Conservation (phyloP, 495 filamentous ascomycete species). For the Penicillium malachiteum region DNA sequence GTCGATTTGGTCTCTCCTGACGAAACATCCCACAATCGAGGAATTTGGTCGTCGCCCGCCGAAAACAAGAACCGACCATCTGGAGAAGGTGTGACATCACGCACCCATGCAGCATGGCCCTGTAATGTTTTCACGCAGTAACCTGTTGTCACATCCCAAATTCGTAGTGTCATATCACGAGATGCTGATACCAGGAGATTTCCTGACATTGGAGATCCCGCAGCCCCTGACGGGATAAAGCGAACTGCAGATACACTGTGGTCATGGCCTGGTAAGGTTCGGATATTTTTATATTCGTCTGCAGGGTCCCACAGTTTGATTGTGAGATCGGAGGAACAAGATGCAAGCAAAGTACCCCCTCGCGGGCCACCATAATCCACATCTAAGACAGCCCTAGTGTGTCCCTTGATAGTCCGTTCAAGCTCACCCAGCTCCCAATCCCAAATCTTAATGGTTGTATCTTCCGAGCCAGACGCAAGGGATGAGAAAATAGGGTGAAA, state of each 20-base stretch:
- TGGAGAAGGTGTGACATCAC: constrained; percentile 79
- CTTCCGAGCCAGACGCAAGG: constrained; percentile 89
- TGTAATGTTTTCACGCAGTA: constrained; percentile 59
- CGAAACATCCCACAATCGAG: constrained; percentile 81
- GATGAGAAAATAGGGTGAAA: constrained; percentile 95
- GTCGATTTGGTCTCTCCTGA: constrained; percentile 69
- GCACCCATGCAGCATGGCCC: constrained; percentile 91
- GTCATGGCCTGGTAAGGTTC: constrained; percentile 90
- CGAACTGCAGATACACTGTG: constrained; percentile 88
- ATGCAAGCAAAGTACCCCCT: constrained; percentile 82
- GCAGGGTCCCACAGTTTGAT: constrained; percentile 97
- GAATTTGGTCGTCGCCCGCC: constrained; percentile 77
- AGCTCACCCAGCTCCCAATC: constrained; percentile 96
- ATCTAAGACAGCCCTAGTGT: constrained; percentile 85
- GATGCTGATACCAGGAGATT: constrained; percentile 83
- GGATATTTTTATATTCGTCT: constrained; percentile 93
- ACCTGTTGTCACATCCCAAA: constrained; percentile 92
- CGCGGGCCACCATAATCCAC: constrained; percentile 90
- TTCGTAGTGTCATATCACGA: constrained; percentile 77
- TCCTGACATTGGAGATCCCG: constrained; percentile 41
- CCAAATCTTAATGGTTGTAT: constrained; percentile 95
- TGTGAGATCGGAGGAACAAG: constrained; percentile 85
- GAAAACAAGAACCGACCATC: constrained; percentile 89
- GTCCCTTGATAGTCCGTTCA: constrained; percentile 88
- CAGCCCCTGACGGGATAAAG: constrained; percentile 82